Evolutionary conservation across 1,284 basidiomycete species (phyloP), one percentile per base, ranked within the genome.

Genomic region (Tilletia walkeri): DNA sequence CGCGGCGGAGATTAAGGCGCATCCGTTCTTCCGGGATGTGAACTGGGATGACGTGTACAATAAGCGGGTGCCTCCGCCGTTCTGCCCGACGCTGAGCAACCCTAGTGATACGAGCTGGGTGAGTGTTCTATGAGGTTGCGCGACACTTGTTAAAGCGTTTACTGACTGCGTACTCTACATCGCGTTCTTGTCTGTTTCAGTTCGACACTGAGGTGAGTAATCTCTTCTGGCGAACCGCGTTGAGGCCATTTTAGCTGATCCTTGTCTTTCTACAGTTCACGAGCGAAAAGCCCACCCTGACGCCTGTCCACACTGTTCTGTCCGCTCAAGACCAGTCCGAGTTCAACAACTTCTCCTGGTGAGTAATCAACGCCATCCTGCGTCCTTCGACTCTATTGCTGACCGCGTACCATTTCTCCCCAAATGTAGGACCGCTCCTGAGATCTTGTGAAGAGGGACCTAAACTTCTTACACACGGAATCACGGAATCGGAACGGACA

Each of bases 1-100:
- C 80, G 96, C 96, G 0, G 93, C 94, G 79, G 96, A 98, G 80
- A 96, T 99, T 87, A 99, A 99, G 86, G 88, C 89, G 72, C 96
- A 99, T 85, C 90, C 94, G 14, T 99, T 99, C 89, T 99, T 99
- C 88, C 93, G 94, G 84, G 95, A 98, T 82, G 91, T 96, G 74
- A 96, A 88, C 86, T 99, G 93, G 86, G 94, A 98, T 79, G 95
- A 97, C 84, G 92, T 99, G 49, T 85, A 96, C 77, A 87, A 96
- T 86, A 99, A 99, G 85, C 92, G 94, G 68, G 94, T 98, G 77
- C 94, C 95, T 47, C 92, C 95, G 48, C 94, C 96, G 5, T 99
- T 98, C 87, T 94, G 93, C 88, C 96, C 96, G 7, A 93, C 91
- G 2, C 92, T 99, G 80, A 85, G 92, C 84, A 80, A 66, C 50